phyloP scores from a whole-genome alignment of 2,329 filamentous ascomycete species.

The Camillea tinctor region DNA sequence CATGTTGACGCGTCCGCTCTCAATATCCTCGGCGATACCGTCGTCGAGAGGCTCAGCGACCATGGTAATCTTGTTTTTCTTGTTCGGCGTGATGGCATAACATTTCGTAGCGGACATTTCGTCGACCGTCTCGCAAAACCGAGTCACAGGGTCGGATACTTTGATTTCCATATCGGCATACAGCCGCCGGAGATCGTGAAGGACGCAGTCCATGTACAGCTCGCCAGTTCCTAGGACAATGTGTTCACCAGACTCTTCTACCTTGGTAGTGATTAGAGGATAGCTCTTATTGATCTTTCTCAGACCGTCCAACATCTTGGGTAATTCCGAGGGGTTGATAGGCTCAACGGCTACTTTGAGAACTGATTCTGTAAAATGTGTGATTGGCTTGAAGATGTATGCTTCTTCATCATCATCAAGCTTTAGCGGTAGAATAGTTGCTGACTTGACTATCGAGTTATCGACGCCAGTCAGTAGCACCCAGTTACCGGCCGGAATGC shows the following conservation, averaged over 20 bases:
- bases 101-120: slow-evolving; percentile 98
- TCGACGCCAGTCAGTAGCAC: slow-evolving; percentile 91
- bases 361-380: slow-evolving; percentile 95
- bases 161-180: slow-evolving; percentile 99
- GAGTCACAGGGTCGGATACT: slow-evolving; percentile 93
- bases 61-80: slow-evolving; percentile 99
- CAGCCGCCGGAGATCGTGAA: slow-evolving; percentile 88
- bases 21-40: slow-evolving; percentile 92
- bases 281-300: slow-evolving; percentile 98
- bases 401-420: slow-evolving; percentile 86
- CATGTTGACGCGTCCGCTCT: slow-evolving; percentile 85
- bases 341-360: slow-evolving; percentile 98
- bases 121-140: slow-evolving; percentile 97
- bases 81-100: slow-evolving; percentile 96
- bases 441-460: slow-evolving; percentile 97
- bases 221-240: slow-evolving; percentile 93
- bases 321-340: slow-evolving; percentile 94
- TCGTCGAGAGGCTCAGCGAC: slow-evolving; percentile 94
- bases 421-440: slow-evolving; percentile 79
- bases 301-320: slow-evolving; percentile 97
- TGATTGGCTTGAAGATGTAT: slow-evolving; percentile 90
- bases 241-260: slow-evolving; percentile 97
- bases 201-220: slow-evolving; percentile 98
- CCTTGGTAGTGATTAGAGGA: slow-evolving; percentile 91
- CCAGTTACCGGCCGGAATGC: slow-evolving; percentile 90